Base-by-base conservation (phyloP, 1,284 basidiomycete genomes). In the Inonotus obliquus region DNA sequence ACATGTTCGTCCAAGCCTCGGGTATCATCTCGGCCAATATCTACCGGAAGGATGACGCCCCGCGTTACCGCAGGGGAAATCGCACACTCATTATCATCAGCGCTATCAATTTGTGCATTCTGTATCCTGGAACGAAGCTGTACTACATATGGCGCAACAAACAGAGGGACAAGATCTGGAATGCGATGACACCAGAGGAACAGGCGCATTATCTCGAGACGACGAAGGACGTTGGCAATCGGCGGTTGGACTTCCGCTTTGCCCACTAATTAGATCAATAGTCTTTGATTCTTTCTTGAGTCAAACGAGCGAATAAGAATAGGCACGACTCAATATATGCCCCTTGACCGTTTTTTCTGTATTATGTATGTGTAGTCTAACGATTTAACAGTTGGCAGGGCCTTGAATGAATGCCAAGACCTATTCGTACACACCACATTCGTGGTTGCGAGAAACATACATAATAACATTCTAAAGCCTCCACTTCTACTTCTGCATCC, bases 1-100 rank as follows among this genome's bases (percentile, higher is more conserved):
- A 82, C 67, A 84, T 84, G 81, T 79, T 81, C 61, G 76, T 80
- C 1, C 81, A 83, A 69, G 77, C 77, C 0, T 76, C 77, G 17
- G 64, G 64, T 3, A 71, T 83, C 49, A 69, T 83, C n/a, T 63
- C 77, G 0, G 65, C 78, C 1, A 76, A 83, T 52, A 76, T 84
- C 27, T 84, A 84, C 64, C 76, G 77, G 0, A 67, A 72, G 32
- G 81, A 84, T 63, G 82, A 84, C 67, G 78, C 78, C 0, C 81
- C 82, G 1, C 70, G 71, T 64, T 84, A 84, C 68, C 73, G 73
- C 21, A 77, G 80, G 14, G 83, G 83, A 5, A 84, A 84, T 63
- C 69, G 69, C 25, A 71, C 72, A 7, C 75, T 79, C 35, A 81
- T 84, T 21, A 69, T 65, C 27, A 79, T 84, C 48, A 75, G 74